These are phyloP conservation scores for Diaporthe sp. DNA, from an alignment of 2,329 filamentous ascomycete species.

Conservation along the genomic window DNA sequence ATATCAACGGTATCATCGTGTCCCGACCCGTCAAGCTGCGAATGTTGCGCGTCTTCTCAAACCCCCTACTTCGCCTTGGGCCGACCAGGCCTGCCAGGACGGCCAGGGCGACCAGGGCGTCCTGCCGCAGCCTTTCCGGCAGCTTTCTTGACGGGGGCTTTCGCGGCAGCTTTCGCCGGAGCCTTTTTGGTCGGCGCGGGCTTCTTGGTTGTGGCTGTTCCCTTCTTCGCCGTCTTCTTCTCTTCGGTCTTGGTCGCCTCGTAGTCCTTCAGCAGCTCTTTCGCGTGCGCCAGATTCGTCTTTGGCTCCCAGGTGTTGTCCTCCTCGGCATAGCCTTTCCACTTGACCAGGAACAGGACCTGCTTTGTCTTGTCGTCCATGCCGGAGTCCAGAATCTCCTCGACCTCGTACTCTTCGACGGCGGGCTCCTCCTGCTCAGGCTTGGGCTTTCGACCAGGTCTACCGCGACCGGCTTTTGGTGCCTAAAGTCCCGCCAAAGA, in stretches of 20 bases:
- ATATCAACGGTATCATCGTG: neutral
- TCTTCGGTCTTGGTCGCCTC: conserved; percentile 49
- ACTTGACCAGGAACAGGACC: conserved; percentile 66
- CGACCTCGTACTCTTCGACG: conserved; percentile 60
- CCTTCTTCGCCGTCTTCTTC: conserved; percentile 29
- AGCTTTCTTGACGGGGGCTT: conserved; percentile 29
- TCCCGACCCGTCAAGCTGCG: neutral
- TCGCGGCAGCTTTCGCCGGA: conserved; percentile 26
- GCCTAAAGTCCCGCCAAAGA: neutral
- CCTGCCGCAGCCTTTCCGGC: conserved; percentile 38
- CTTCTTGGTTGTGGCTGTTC: conserved; percentile 40
- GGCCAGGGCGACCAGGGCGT: conserved; percentile 13
- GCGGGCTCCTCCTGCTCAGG: conserved; percentile 37
- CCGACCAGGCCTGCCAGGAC: conserved; percentile 30
- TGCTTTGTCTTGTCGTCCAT: conserved; percentile 55
- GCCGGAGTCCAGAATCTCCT: conserved; percentile 59
- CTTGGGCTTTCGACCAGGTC: conserved; percentile 36
- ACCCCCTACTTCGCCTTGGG: conserved; percentile 33
- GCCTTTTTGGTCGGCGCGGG: conserved; percentile 10
- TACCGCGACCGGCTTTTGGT: conserved; percentile 33
- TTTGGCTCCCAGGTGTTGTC: conserved; percentile 70
- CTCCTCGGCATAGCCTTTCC: conserved; percentile 61
- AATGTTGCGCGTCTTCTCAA: neutral
- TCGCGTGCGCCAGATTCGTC: conserved; percentile 58
- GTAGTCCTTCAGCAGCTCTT: conserved; percentile 53